Evolutionary conservation across 2,329 filamentous ascomycete species (phyloP).

Genomic region (Fusarium pseudocircinatum): DNA sequence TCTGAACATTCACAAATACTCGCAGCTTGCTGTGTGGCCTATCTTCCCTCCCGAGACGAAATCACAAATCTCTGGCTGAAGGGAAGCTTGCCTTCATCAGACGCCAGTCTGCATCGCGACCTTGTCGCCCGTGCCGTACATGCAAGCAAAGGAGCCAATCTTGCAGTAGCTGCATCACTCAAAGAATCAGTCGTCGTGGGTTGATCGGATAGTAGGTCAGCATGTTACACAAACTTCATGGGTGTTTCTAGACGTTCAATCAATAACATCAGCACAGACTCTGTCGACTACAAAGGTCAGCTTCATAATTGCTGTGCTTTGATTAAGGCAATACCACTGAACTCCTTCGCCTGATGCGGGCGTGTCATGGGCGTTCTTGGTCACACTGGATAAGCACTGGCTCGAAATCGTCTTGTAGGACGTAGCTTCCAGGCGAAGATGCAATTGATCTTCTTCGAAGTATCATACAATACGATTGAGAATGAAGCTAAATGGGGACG

Average conservation of each 20-base stretch:
- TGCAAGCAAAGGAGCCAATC: conserved; percentile 51
- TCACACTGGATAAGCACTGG: neutral
- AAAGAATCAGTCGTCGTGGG: conserved; percentile 48
- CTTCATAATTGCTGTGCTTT: neutral
- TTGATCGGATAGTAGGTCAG: conserved; percentile 7
- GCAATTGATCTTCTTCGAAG: neutral
- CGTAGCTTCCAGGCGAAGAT: neutral
- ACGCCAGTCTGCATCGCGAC: conserved; percentile 45
- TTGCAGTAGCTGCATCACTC: conserved; percentile 47
- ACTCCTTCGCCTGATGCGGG: neutral
- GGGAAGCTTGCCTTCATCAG: conserved; percentile 65
- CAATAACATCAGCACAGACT: neutral
- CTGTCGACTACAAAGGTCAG: neutral
- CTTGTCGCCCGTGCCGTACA: conserved; percentile 54
- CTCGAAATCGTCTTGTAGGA: neutral
- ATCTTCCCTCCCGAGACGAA: conserved; percentile 86
- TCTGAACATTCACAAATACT: conserved; percentile 80
- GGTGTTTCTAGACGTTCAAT: neutral
- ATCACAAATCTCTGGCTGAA: conserved; percentile 96
- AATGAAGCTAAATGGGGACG: neutral
- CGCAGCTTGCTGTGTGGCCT: conserved; percentile 89
- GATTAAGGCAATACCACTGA: no score
- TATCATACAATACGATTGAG: neutral
- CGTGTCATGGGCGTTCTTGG: neutral
- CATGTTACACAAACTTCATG: neutral